Evolutionary conservation across 257 asterid species (phyloP).

Genomic region (Cynanchum wilfordii): DNA sequence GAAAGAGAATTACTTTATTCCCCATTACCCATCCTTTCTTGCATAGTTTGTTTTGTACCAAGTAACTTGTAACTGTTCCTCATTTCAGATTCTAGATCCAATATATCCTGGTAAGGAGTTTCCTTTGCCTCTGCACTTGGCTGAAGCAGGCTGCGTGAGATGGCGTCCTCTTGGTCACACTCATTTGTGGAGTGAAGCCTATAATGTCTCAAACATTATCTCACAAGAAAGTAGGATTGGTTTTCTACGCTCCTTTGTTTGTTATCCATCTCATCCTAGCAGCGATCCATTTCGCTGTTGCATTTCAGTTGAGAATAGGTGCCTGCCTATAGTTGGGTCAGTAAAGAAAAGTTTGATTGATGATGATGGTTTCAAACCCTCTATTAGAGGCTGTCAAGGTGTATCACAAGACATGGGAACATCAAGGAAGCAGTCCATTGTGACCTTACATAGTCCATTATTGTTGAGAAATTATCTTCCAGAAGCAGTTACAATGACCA

Average conservation of each 20-base stretch:
- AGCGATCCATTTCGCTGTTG: conserved; percentile 93
- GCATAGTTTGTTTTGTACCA: background rate
- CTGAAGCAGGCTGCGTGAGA: conserved; percentile 82
- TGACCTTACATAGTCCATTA: conserved; percentile 72
- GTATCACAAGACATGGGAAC: conserved; percentile 34
- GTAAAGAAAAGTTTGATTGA: conserved; percentile 37
- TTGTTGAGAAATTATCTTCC: conserved; percentile 80
- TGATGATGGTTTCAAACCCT: conserved; percentile 30
- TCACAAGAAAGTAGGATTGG: conserved; percentile 68
- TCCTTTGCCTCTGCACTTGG: conserved; percentile 96
- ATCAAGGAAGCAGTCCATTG: conserved; percentile 49
- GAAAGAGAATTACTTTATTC: background rate
- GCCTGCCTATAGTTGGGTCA: conserved; percentile 54
- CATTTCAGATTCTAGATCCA: conserved; percentile 79
- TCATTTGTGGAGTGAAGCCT: conserved; percentile 92
- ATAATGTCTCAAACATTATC: conserved; percentile 70
- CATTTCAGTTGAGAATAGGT: conserved; percentile 61
- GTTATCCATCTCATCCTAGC: conserved; percentile 95
- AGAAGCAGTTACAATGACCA: conserved; percentile 53
- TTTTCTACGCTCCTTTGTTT: conserved; percentile 74
- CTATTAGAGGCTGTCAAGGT: conserved; percentile 29
- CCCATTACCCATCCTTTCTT: background rate
- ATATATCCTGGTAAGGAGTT: conserved; percentile 89
- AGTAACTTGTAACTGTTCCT: conserved; percentile 1
- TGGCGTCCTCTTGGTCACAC: conserved; percentile 95